Percentiles rank a stretch among this genome's conserved stretches.
Evolutionary conservation across 2,329 filamentous ascomycete species (phyloP).

Genomic region (Shiraia sp.): DNA sequence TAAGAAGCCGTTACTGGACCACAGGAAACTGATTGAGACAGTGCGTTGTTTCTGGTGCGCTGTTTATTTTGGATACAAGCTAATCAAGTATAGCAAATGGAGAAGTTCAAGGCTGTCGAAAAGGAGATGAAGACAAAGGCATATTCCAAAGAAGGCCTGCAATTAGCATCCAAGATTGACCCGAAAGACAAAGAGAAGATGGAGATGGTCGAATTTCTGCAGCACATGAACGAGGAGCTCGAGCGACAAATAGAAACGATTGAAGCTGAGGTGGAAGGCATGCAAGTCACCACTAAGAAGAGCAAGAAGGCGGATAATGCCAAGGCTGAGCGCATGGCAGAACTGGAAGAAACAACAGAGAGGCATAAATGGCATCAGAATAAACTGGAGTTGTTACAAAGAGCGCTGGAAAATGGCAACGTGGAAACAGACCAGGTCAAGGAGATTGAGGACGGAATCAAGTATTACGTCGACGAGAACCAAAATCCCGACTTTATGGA

Average conservation of each 20-base stretch:
- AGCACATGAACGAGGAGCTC: constrained; percentile 85
- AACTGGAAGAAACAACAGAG: constrained; percentile 83
- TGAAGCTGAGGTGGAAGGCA: constrained; percentile 79
- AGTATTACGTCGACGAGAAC: constrained; percentile 92
- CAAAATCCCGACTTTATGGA: constrained; percentile 89
- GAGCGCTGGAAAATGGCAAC: constrained; percentile 89
- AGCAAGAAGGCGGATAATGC: constrained; percentile 79
- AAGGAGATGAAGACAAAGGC: constrained; percentile 99
- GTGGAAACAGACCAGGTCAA: constrained; percentile 86
- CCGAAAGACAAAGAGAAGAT: constrained; percentile 96
- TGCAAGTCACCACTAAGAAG: constrained; percentile 92
- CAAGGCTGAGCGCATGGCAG: constrained; percentile 85
- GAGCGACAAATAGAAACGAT: constrained; percentile 90
- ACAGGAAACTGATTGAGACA: constrained; percentile 96
- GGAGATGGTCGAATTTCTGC: constrained; percentile 84
- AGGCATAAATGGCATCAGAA: constrained; percentile 95
- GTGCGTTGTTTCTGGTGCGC: constrained; percentile 56
- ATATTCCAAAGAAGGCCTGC: constrained; percentile 96
- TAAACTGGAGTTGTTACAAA: constrained; percentile 87
- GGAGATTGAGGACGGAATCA: constrained; percentile 88
- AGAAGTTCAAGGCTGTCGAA: constrained; percentile 99
- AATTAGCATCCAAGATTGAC: constrained; percentile 88
- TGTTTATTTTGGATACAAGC: constrained; percentile 18
- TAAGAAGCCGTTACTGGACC: constrained; percentile 91
- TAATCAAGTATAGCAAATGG: constrained; percentile 78